Evolutionary conservation across 2,329 filamentous ascomycete genomes (phyloP).

Genomic region (Thermoascus crustaceus): DNA sequence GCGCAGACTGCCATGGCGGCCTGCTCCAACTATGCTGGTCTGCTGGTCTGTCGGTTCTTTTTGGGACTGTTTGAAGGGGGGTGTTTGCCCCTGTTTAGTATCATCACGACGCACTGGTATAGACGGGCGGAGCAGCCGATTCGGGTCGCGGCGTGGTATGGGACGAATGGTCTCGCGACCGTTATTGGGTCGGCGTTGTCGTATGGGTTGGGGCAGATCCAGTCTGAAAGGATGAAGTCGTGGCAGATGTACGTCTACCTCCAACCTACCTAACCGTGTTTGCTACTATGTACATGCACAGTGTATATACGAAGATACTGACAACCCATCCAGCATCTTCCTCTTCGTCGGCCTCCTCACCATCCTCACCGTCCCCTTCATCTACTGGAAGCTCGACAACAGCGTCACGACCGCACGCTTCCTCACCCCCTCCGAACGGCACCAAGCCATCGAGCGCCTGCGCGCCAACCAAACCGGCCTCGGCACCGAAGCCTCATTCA

Average conservation of each 20-base stretch:
- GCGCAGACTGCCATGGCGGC: conserved; percentile 42
- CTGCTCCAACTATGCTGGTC: conserved; percentile 37
- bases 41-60: conserved; percentile 45
- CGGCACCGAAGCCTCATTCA: conserved; percentile 39
- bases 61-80: conserved; percentile 47
- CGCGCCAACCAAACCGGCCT: conserved; percentile 44
- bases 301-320: no score
- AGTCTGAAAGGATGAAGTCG: conserved; percentile 32
- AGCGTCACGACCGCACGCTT: conserved; percentile 47
- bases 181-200: conserved; percentile 51
- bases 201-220: conserved; percentile 50
- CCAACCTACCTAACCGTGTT: no score
- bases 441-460: conserved; percentile 41
- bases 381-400: conserved; percentile 52
- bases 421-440: conserved; percentile 39
- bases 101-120: conserved; percentile 42
- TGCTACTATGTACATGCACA: no score
- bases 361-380: conserved; percentile 47
- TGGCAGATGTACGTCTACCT: conserved; percentile 52
- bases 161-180: conserved; percentile 51
- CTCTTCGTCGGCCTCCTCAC: conserved; percentile 56
- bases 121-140: conserved; percentile 52
- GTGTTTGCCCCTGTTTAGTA: conserved; percentile 38
- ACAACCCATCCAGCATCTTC: conserved; percentile 41
- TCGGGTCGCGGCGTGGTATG: conserved; percentile 59